Evolutionary conservation across 164 flowering plant species (phyloP), one percentile per base, ranked within the genome.

Genomic region (Umbilicus rupestris): DNA sequence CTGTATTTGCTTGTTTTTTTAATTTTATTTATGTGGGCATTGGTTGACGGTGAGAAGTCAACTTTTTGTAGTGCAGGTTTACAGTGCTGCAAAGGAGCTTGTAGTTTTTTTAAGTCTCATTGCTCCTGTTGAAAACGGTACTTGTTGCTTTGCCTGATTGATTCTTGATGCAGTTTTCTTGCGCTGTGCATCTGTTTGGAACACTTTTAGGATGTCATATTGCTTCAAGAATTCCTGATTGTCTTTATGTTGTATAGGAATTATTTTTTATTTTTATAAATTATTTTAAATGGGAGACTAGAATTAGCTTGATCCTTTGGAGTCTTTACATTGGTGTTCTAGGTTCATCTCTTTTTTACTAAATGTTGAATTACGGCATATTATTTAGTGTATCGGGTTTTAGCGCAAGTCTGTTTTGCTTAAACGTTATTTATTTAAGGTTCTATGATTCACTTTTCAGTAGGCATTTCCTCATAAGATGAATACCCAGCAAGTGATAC

Each of bases 401-500:
- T 47, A 1, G 8, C 15, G 49, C 16, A 16, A 14, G 4, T 1
- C 15, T 45, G 49, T 45, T n/a, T 1, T 1, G 16, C 47, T 5
- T 17, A 3, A 45, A 4, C 17, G 17, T 45, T 45, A 16, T n/a
- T 10, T 11, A n/a, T 15, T 26, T 19, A 28, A 55, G 57, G 7
- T 7, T 50, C 10, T 55, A 12, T 55, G 2, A 12, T 55, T 26
- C 33, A 11, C 33, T 26, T 55, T 26, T 55, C 60, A 55, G 60
- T 33, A 4, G 65, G 22, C 45, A 19, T 7, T 41, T n/a, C 29
- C 22, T 14, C 15, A 63, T 63, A 63, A 26, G 67, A 89, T 87
- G 96, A 89, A 74, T 76, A 66, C 81, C 74, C 99, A 88, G 77
- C 89, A 74, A 70, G 74, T 65, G 70, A 74, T 72, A 30, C 92